A percentile compares a stretch with the other conserved stretches of the same genome.
Conservation (phyloP, 192 early-diverging fungal genomes). For the Chytriomyces confervae region DNA sequence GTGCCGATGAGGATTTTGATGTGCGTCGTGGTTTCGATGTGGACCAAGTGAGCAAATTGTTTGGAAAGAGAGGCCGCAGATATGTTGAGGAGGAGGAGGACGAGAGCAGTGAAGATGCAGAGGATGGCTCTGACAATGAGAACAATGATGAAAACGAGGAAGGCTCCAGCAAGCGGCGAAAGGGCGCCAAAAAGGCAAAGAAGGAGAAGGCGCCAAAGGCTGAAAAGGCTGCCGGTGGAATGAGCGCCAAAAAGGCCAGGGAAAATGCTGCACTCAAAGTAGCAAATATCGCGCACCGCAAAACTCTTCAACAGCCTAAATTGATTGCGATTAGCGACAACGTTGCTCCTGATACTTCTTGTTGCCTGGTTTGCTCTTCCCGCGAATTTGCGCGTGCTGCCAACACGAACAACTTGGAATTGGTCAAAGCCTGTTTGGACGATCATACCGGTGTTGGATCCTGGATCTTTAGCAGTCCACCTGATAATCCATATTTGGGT, state of each 20-base stretch:
- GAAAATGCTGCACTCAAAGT: constrained; percentile 14
- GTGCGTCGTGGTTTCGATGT: background rate
- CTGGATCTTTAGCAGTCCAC: constrained; percentile 28
- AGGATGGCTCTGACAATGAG: constrained; percentile 14
- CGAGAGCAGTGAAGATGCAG: constrained; percentile 8
- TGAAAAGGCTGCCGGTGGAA: background rate
- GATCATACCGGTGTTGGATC: constrained; percentile 4
- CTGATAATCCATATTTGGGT: constrained; percentile 10
- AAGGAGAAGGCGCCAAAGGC: constrained; percentile 10
- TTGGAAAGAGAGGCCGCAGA: background rate
- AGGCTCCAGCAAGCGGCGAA: background rate
- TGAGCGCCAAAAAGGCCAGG: constrained; percentile 9
- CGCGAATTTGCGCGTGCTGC: constrained; percentile 47
- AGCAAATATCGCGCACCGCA: constrained; percentile 8
- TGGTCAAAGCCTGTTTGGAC: constrained; percentile 12
- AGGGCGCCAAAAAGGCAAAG: constrained; percentile 16
- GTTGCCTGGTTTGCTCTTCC: constrained; percentile 53
- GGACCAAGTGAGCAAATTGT: constrained; percentile 6
- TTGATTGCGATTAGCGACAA: background rate
- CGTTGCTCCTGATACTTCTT: constrained; percentile 40
- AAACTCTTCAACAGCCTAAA: constrained; percentile 3
- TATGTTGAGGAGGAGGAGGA: constrained; percentile 3
- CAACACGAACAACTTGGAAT: background rate
- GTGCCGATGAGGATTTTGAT: constrained; percentile 7
- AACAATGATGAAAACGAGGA: constrained; percentile 27